These are phyloP conservation scores for Pholiota microspora DNA, from an alignment of 768 basidiomycete species.

Conservation along the genomic window DNA sequence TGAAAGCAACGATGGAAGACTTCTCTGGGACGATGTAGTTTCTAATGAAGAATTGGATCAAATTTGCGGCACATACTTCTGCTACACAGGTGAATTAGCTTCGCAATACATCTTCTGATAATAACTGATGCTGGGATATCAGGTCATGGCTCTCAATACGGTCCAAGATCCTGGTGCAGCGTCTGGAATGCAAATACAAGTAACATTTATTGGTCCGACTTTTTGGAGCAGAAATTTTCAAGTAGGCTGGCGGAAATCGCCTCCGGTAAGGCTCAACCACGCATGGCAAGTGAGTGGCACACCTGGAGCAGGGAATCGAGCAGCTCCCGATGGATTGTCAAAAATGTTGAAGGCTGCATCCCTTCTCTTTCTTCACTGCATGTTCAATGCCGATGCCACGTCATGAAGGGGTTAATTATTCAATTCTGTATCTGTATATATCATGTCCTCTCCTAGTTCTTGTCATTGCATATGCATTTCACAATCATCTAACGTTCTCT, in stretches of 20 bases:
- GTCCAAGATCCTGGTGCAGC: neutral
- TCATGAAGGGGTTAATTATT: neutral
- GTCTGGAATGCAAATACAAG: neutral
- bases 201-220: neutral
- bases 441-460: no score
- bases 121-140: neutral
- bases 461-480: no score
- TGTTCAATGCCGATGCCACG: neutral
- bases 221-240: neutral
- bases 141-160: neutral
- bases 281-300: neutral
- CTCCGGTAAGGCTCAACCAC: neutral
- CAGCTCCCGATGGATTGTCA: neutral
- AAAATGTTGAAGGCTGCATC: neutral
- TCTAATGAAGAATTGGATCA: neutral
- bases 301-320: neutral
- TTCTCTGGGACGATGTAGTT: neutral
- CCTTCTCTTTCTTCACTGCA: neutral
- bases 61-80: neutral
- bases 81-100: neutral
- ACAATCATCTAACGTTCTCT: no score
- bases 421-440: no score
- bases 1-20: neutral
- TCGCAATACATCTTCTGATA: neutral
- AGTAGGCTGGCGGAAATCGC: neutral